Evolutionary conservation across 139 green algal genomes (phyloP).

Genomic region (Chlamydomonas eustigma): DNA sequence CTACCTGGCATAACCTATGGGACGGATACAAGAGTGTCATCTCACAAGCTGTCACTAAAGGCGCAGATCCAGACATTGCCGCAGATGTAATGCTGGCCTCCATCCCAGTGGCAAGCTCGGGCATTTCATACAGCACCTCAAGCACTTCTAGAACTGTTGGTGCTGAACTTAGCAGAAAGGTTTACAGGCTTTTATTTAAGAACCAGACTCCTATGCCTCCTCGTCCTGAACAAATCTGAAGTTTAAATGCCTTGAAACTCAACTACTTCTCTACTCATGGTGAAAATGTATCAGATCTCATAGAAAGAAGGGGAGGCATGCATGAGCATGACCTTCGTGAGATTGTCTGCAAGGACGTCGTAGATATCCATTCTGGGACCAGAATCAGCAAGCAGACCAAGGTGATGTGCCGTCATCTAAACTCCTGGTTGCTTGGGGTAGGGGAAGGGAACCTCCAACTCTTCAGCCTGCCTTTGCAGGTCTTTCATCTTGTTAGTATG

Average conservation of each 20-base stretch:
- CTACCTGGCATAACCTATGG: background rate
- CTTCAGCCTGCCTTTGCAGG: slow-evolving; percentile 40
- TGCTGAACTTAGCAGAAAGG: background rate
- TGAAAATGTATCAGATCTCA: no score
- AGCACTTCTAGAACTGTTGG: background rate
- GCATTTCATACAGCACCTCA: background rate
- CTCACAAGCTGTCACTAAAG: no score
- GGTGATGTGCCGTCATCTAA: no score
- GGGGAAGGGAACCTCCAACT: slow-evolving; percentile 35
- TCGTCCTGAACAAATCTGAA: no score
- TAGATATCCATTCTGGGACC: no score
- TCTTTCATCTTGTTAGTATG: slow-evolving; percentile 33
- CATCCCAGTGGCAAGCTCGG: background rate
- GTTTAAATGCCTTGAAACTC: no score
- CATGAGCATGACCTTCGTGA: no score
- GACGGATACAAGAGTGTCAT: background rate
- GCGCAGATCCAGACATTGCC: background rate
- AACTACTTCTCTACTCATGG: no score
- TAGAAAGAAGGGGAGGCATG: no score
- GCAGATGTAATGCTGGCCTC: background rate
- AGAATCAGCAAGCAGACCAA: no score
- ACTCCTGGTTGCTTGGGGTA: background rate
- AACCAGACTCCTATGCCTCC: no score
- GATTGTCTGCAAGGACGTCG: no score
- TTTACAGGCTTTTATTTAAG: background rate